Percentiles rank a stretch among this genome's conserved stretches.
Evolutionary conservation across 805 yeast genomes (phyloP).

Genomic region (Komagataella mondaviorum): DNA sequence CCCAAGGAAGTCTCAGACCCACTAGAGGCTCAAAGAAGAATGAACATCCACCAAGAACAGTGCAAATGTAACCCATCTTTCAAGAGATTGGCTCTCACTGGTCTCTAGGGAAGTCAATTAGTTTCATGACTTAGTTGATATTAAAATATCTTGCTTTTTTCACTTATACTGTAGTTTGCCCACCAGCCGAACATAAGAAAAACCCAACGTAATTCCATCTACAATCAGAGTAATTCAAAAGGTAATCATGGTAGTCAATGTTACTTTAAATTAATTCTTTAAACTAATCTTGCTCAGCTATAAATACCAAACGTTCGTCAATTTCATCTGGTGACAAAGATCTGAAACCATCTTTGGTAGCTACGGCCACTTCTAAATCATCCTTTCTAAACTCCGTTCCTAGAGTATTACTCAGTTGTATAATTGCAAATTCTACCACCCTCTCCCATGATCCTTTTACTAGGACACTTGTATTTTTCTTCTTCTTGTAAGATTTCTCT

Average conservation of each 20-base stretch:
- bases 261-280: not conserved
- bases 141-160: too few species aligned
- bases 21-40: slow-evolving; percentile 29
- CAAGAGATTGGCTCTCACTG: slow-evolving; percentile 22
- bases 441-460: slow-evolving; percentile 78
- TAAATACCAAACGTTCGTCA: slow-evolving; percentile 85
- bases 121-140: not conserved
- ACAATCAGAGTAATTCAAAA: too few species aligned
- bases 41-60: slow-evolving; percentile 29
- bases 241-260: not conserved
- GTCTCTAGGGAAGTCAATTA: not conserved
- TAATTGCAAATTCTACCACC: slow-evolving; percentile 82
- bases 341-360: slow-evolving; percentile 57
- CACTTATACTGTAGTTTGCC: not conserved
- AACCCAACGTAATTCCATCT: too few species aligned
- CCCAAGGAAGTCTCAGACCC: slow-evolving; percentile 35
- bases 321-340: slow-evolving; percentile 74
- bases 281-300: slow-evolving; percentile 83
- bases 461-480: slow-evolving; percentile 27
- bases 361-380: slow-evolving; percentile 90
- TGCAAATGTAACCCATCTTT: slow-evolving; percentile 34
- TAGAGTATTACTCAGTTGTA: slow-evolving; percentile 72
- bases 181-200: too few species aligned
- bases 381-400: slow-evolving; percentile 90
- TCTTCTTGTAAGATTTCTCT: slow-evolving; percentile 79